These are phyloP conservation scores for Prunus yedoensis DNA, from an alignment of 331 rosid species.

Conservation along the genomic window DNA sequence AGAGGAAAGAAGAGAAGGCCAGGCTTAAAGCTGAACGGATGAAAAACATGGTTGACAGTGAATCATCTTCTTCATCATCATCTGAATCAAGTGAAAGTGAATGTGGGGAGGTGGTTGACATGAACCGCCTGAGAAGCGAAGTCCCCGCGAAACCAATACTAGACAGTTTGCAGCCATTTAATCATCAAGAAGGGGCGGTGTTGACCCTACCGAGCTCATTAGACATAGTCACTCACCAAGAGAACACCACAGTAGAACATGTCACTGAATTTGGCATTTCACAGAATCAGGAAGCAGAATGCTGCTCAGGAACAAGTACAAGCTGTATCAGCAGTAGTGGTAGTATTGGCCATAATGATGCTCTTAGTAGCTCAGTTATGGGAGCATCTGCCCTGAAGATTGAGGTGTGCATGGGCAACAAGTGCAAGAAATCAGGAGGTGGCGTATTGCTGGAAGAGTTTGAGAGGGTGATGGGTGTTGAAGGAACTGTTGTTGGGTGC, in stretches of 20 bases:
- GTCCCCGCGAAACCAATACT: conserved; percentile 24
- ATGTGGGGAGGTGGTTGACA: conserved; percentile 47
- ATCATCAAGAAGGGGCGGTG: conserved; percentile 7
- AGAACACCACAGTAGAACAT: conserved; percentile 8
- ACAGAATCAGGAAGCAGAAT: conserved; percentile 20
- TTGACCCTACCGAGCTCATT: conserved; percentile 6
- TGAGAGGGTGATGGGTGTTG: conserved; percentile 51
- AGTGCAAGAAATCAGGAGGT: conserved; percentile 73
- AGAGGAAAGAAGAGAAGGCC: conserved; percentile 53
- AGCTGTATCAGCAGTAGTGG: conserved; percentile 15
- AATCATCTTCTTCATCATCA: conserved; percentile 56
- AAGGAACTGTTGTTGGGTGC: conserved; percentile 64
- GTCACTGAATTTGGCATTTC: conserved; percentile 7
- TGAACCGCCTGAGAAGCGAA: conserved; percentile 28
- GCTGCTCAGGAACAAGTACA: conserved; percentile 24
- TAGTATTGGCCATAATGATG: conserved; percentile 10
- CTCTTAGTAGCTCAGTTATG: neutral
- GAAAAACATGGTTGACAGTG: conserved; percentile 32
- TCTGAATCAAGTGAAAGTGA: conserved; percentile 77
- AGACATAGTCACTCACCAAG: conserved; percentile 12
- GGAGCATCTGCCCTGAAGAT: conserved; percentile 41
- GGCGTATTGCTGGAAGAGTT: conserved; percentile 64
- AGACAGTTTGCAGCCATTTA: conserved; percentile 11
- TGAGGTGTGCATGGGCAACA: conserved; percentile 92
- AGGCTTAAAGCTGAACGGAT: conserved; percentile 43